Base-by-base conservation (phyloP, 169 alveolate species). In the Eimeria praecox region DNA sequence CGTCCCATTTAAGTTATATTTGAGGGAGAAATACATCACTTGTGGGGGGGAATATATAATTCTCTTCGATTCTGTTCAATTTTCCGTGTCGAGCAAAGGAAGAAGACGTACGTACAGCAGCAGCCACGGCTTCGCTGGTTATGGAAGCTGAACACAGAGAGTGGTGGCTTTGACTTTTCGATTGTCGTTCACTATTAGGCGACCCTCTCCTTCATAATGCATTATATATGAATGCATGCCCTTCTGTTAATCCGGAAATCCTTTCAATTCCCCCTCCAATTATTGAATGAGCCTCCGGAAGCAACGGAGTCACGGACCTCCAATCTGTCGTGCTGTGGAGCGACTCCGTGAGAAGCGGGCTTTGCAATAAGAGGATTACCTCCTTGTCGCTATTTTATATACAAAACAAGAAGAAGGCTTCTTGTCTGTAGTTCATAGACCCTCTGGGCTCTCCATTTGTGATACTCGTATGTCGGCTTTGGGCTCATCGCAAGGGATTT, bases 261-360 rank as follows among this genome's bases (percentile, higher is more conserved):
- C 44, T 6, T 66, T 22, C 42, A 1, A 20, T 66, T 66, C 33
- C 44, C 78, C 44, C 78, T 30, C 44, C 12, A 10, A n/a, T 30
- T 9, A 22, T 66, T 66, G 78, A 66, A 66, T 10, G 46, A 66
- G 78, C 78, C 33, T 66, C 78, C 78, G 35, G 78, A 66, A 66
- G 78, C 78, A 66, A 33, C 78, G 14, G 42, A n/a, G 44, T 9
- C 78, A 66, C 78, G 40, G 78, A 66, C 78, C 78, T 66, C 78
- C 44, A 9, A 44, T 30, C 44, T 30, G 78, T 33, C 78, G 78
- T n/a, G 78, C 42, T 27, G 78, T 20, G 78, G 78, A 30, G 78
- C 78, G 78, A n/a, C 78, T 30, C 44, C 78, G 0, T 66, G 78
- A 8, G 78, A n/a, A 33, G 78, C 46, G 1, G 78, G 20, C 46